A percentile compares a stretch with the other conserved stretches of the same genome.
These are phyloP conservation scores for Lathyrus oleraceus DNA, from an alignment of 306 rosid genomes.

Conservation along the genomic window DNA sequence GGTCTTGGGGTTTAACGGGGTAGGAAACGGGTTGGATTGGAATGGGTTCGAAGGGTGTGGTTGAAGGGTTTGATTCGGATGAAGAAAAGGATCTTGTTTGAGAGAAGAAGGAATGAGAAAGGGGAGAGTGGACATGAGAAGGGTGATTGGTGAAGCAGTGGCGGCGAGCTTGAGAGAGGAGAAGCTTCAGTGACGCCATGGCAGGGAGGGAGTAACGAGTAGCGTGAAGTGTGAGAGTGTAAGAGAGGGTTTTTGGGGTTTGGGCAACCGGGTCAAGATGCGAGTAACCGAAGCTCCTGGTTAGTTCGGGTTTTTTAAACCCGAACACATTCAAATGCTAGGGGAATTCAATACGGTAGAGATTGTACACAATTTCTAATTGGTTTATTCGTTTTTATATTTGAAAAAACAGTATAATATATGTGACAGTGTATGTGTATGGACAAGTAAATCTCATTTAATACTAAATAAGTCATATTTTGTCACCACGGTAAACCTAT, in stretches of 20 bases:
- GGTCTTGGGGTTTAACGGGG: conserved; percentile 60
- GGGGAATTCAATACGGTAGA: no score
- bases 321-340: neutral
- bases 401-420: no score
- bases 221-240: neutral
- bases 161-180: conserved; percentile 76
- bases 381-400: no score
- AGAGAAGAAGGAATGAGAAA: conserved; percentile 39
- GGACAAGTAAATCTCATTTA: no score
- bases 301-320: conserved; percentile 5
- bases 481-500: no score
- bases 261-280: neutral
- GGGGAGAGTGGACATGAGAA: conserved; percentile 35
- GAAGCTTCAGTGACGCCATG: conserved; percentile 75
- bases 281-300: neutral
- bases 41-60: conserved; percentile 33
- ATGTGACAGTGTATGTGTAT: no score
- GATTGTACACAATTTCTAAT: no score
- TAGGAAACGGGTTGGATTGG: conserved; percentile 74
- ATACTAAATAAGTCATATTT: no score
- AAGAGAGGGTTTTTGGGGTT: conserved; percentile 38
- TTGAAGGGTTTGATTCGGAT: conserved; percentile 36
- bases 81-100: conserved; percentile 52
- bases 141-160: conserved; percentile 46
- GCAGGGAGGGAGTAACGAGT: neutral